These are phyloP conservation scores for Penicillium fimorum DNA, from an alignment of 495 filamentous ascomycete genomes.

Conservation along the genomic window DNA sequence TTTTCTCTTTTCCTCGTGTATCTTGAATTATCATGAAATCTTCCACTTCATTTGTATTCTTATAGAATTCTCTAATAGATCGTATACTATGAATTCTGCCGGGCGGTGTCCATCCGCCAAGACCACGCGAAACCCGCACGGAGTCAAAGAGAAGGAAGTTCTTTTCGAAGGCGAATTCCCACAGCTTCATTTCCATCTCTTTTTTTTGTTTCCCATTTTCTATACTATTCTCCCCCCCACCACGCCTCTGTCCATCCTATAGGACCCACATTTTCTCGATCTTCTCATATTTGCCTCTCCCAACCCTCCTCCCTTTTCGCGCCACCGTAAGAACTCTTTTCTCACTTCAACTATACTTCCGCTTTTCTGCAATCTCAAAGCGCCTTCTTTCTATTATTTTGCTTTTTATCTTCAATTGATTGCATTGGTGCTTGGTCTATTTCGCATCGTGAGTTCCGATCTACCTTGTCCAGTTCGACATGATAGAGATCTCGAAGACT, in stretches of 20 bases:
- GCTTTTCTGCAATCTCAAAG: slow-evolving; percentile 17
- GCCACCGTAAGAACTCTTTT: slow-evolving; percentile 31
- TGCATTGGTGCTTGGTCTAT: slow-evolving; percentile 27
- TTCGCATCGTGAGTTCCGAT: slow-evolving; percentile 38
- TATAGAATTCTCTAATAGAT: not conserved
- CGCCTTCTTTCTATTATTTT: slow-evolving; percentile 17
- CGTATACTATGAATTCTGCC: slow-evolving; percentile 22
- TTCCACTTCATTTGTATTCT: not conserved
- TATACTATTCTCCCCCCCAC: slow-evolving; percentile 5
- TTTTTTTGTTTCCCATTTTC: slow-evolving; percentile 14
- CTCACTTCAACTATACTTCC: slow-evolving; percentile 26
- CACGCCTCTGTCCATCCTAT: slow-evolving; percentile 5
- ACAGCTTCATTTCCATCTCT: slow-evolving; percentile 28
- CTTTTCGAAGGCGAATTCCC: slow-evolving; percentile 36
- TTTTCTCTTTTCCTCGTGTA: not conserved
- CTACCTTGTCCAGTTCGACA: slow-evolving; percentile 7
- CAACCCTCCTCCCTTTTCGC: slow-evolving; percentile 2
- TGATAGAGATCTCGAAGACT: not conserved
- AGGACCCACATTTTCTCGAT: slow-evolving; percentile 15
- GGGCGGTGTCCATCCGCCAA: slow-evolving; percentile 26
- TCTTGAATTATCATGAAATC: slow-evolving; percentile 8
- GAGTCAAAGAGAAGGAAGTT: slow-evolving; percentile 28
- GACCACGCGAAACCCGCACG: slow-evolving; percentile 35
- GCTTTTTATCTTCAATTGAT: slow-evolving; percentile 26
- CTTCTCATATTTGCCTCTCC: slow-evolving; percentile 9